Percentiles rank a stretch among this genome's conserved stretches.
Conservation (phyloP, 2,329 filamentous ascomycete genomes). For the Sporothrix sp. region DNA sequence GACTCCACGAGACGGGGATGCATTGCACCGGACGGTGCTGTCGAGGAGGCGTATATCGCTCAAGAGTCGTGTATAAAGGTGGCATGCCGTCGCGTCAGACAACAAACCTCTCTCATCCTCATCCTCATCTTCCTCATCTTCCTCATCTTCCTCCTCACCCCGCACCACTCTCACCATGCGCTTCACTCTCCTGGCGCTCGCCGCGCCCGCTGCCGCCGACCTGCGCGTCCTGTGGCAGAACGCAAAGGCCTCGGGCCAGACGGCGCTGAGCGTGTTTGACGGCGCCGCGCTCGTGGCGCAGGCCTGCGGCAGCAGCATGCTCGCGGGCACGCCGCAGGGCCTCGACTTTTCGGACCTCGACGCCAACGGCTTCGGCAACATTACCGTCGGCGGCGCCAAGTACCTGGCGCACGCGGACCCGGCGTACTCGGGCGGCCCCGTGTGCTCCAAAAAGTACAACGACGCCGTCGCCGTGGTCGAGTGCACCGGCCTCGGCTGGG, state of each 20-base stretch:
- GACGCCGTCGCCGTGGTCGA: background rate
- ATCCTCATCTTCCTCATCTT: no score
- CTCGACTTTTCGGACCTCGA: conserved; percentile 7
- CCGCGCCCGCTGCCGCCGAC: background rate
- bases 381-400: background rate
- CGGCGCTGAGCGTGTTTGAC: conserved; percentile 5
- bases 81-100: no score
- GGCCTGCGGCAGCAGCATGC: background rate
- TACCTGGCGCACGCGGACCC: conserved; percentile 1
- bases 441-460: background rate
- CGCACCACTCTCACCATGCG: no score
- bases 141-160: no score
- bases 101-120: no score
- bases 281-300: conserved; percentile 1
- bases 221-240: background rate
- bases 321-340: background rate
- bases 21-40: no score
- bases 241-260: background rate
- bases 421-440: background rate
- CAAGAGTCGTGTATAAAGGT: no score
- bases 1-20: no score
- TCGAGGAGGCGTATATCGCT: no score
- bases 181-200: background rate
- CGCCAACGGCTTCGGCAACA: conserved; percentile 1
- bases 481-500: background rate